Percentiles rank a stretch among this genome's conserved stretches.
phyloP scores from a whole-genome alignment of 495 filamentous ascomycete species.

The Talaromyces nanjingensis region DNA sequence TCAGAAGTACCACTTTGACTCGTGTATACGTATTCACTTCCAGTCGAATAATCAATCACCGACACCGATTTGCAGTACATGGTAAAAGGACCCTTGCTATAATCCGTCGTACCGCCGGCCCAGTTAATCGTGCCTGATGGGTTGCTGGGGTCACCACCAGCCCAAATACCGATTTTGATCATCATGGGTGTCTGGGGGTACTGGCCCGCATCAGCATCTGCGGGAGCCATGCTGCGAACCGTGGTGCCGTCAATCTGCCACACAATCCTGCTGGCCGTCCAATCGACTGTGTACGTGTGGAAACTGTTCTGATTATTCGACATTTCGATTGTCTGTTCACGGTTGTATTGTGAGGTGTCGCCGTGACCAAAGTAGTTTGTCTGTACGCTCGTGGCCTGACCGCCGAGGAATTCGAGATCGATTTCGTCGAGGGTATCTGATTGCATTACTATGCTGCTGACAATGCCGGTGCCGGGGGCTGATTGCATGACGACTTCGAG shows the following conservation, averaged over 20 bases:
- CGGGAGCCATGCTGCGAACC: slow-evolving; percentile 60
- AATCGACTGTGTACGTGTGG: slow-evolving; percentile 80
- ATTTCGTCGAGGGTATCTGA: slow-evolving; percentile 86
- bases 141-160: slow-evolving; percentile 67
- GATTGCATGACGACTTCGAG: slow-evolving; percentile 53
- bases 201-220: slow-evolving; percentile 54
- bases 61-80: slow-evolving; percentile 76
- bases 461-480: slow-evolving; percentile 55
- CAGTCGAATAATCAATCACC: slow-evolving; percentile 86
- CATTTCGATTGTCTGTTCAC: slow-evolving; percentile 51
- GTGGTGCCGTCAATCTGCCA: slow-evolving; percentile 66
- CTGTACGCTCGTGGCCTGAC: slow-evolving; percentile 52
- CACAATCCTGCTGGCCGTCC: slow-evolving; percentile 64
- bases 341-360: slow-evolving; percentile 56
- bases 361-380: slow-evolving; percentile 90
- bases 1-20: slow-evolving; percentile 70
- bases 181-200: slow-evolving; percentile 88
- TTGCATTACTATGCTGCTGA: slow-evolving; percentile 72
- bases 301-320: slow-evolving; percentile 46
- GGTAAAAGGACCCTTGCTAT: slow-evolving; percentile 68
- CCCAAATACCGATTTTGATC: slow-evolving; percentile 79
- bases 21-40: slow-evolving; percentile 70
- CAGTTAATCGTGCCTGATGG: slow-evolving; percentile 66
- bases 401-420: slow-evolving; percentile 81
- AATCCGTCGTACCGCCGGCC: slow-evolving; percentile 79